Base-by-base conservation (phyloP, 2,329 filamentous ascomycete genomes). In the Capronia coronata region DNA sequence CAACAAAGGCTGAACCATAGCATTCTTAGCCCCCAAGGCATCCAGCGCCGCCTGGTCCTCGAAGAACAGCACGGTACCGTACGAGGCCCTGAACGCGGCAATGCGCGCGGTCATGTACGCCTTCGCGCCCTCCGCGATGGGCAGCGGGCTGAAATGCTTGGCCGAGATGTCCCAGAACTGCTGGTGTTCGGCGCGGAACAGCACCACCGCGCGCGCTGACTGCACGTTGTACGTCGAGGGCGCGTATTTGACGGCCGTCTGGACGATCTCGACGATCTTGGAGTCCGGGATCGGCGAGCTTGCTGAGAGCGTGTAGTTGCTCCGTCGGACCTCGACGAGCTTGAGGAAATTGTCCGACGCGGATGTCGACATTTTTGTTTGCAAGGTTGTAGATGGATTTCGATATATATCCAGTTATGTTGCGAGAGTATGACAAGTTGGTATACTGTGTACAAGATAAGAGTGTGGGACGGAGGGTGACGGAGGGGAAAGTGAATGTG, bases 221-320 rank as follows among this genome's bases (percentile, higher is more conserved):
- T 95, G 90, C 39, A 82, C 85, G 79, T 96, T 95, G 82, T 94
- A 96, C 57, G 83, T 82, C 42, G 80, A 84, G 30, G 90, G 89
- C 0, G 53, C 39, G 38, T 52, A 48, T 21, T 51, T 59, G 25
- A 59, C 50, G 37, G 55, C 52, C 29, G 44, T 40, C 34, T 57
- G 54, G 37, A 59, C 46, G 22, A 59, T 59, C 38, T 58, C 55
- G 35, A 58, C 51, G 37, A 58, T 35, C 10, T 42, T 45, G n/a
- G 55, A 50, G 42, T 55, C 52, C 5, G 57, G 52, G 42, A 58
- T 54, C 7, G 53, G 49, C 14, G 51, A 52, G 19, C 50, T 46
- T 2, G 46, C 37, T 2, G 43, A 35, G n/a, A 58, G 46, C 5
- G 51, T 47, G 37, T 59, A 59, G 45, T 56, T 52, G 18, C 55